Percentiles rank a stretch among this genome's conserved stretches.
Evolutionary conservation across 176 grass and related monocot genomes (phyloP).

Genomic region (Stipa capillata): DNA sequence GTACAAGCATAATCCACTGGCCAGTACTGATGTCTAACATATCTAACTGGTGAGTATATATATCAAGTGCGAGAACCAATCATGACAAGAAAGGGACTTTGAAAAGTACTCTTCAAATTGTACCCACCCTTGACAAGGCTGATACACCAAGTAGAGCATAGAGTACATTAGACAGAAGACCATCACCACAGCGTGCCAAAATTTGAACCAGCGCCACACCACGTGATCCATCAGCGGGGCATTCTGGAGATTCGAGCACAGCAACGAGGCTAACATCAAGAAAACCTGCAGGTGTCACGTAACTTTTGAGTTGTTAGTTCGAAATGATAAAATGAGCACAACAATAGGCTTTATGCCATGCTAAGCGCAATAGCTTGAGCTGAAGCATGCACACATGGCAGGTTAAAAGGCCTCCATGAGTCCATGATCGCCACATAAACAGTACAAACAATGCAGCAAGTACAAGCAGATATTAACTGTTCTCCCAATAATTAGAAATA

Average conservation of each 20-base stretch:
- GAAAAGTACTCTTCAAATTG: conserved; percentile 4
- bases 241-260: conserved; percentile 56
- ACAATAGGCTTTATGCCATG: background rate
- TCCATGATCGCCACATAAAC: background rate
- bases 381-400: background rate
- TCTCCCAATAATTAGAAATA: background rate
- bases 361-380: background rate
- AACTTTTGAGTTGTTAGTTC: conserved; percentile 5
- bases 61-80: background rate
- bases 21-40: background rate
- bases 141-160: conserved; percentile 96
- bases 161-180: conserved; percentile 72
- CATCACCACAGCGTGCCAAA: conserved; percentile 69
- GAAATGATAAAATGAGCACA: conserved; percentile 21
- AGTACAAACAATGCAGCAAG: background rate
- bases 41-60: background rate
- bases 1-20: background rate
- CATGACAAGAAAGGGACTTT: background rate
- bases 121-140: conserved; percentile 80
- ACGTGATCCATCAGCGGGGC: conserved; percentile 42
- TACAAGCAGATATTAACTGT: background rate
- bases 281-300: conserved; percentile 62
- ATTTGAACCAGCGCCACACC: conserved; percentile 55
- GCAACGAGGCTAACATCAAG: conserved; percentile 60
- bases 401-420: background rate